phyloP scores from a whole-genome alignment of 768 basidiomycete genomes.

The Suillus alpinus region DNA sequence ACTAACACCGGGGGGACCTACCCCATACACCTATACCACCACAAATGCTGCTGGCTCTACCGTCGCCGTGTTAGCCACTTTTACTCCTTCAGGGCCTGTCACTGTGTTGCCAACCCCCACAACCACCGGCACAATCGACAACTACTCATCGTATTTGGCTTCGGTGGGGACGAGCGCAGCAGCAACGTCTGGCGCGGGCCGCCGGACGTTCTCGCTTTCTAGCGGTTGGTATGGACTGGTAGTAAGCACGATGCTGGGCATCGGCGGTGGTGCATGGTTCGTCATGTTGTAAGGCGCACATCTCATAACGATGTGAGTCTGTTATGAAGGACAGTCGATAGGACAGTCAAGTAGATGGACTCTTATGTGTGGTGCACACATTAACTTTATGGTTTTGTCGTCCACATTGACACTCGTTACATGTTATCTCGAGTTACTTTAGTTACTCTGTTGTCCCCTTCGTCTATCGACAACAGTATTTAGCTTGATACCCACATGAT shows the following conservation, averaged over 20 bases:
- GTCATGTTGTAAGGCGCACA: conserved; percentile 17
- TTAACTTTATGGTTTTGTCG: not conserved
- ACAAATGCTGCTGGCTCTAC: conserved; percentile 31
- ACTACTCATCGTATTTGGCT: conserved; percentile 28
- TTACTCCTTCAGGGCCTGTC: conserved; percentile 32
- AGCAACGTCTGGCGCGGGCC: conserved; percentile 24
- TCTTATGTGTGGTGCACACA: not conserved
- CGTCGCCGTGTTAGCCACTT: conserved; percentile 18
- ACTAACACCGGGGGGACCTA: conserved; percentile 42
- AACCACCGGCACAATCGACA: conserved; percentile 26
- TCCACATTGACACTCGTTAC: not conserved
- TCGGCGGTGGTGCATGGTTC: conserved; percentile 32
- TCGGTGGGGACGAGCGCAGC: conserved; percentile 30
- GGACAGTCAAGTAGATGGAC: not conserved
- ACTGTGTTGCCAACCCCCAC: conserved; percentile 23
- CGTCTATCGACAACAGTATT: not conserved
- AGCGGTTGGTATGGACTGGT: conserved; percentile 28
- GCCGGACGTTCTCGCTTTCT: conserved; percentile 15
- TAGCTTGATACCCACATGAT: not conserved
- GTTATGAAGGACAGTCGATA: not conserved
- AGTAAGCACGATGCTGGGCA: conserved; percentile 20
- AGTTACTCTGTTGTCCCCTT: not conserved
- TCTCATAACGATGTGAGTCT: not conserved
- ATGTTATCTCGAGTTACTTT: not conserved
- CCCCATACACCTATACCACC: conserved; percentile 51